Evolutionary conservation across 2,329 filamentous ascomycete species (phyloP).

Genomic region (Diaporthe destruens): DNA sequence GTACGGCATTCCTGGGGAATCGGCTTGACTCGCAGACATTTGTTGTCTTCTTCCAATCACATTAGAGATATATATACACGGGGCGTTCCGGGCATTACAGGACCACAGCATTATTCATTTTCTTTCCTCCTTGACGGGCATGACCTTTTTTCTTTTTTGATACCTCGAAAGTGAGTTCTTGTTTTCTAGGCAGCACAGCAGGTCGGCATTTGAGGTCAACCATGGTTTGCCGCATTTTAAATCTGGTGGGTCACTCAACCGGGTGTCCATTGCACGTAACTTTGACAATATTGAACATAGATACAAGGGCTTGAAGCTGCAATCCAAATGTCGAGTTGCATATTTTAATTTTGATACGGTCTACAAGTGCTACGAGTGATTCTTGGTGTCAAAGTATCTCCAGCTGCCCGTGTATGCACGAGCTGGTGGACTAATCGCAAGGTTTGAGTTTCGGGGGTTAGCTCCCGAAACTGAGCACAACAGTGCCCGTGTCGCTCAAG

Average conservation of each 20-base stretch:
- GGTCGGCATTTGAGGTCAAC: constrained; percentile 2
- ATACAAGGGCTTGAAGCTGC: neutral
- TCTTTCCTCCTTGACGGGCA: neutral
- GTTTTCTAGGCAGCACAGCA: constrained; percentile 23
- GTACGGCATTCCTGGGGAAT: constrained; percentile 19
- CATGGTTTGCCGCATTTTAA: neutral
- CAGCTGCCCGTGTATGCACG: neutral
- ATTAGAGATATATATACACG: constrained; percentile 38
- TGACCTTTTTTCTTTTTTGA: constrained; percentile 25
- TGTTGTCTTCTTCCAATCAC: neutral
- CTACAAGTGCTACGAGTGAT: neutral
- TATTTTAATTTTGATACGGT: neutral
- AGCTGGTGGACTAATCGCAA: neutral
- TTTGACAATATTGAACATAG: constrained; percentile 12
- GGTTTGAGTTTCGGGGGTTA: neutral
- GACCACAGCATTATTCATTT: constrained; percentile 37
- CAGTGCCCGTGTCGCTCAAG: too few species aligned
- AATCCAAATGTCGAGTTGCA: neutral
- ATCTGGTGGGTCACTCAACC: neutral
- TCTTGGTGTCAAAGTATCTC: neutral
- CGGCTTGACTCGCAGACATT: neutral
- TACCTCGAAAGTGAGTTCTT: constrained; percentile 36
- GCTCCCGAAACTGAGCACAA: neutral
- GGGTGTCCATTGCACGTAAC: constrained; percentile 20
- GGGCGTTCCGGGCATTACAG: constrained; percentile 41